Evolutionary conservation across 2,329 filamentous ascomycete genomes (phyloP).

Genomic region (Hymenoscyphus albidus): DNA sequence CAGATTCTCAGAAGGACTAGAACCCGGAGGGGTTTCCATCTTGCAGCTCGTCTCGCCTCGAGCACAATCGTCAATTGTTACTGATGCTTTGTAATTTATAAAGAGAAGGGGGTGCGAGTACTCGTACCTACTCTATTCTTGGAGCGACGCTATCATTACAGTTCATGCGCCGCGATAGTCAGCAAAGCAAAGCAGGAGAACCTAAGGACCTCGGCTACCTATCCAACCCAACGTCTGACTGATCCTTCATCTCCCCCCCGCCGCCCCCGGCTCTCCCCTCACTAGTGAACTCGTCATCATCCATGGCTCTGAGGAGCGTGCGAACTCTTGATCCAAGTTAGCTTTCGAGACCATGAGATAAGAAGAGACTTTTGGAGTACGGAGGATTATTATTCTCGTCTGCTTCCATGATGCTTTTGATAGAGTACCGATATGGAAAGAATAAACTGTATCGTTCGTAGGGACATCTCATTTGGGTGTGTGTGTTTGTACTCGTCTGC

Average conservation of each 20-base stretch:
- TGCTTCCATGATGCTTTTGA: not conserved
- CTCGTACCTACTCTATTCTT: not conserved
- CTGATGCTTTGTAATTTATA: not conserved
- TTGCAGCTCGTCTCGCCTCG: not conserved
- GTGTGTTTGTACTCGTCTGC: not conserved
- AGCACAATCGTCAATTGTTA: not conserved
- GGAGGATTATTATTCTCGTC: too few species aligned
- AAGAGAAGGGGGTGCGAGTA: not conserved
- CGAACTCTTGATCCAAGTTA: not conserved
- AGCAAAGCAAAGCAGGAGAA: not conserved
- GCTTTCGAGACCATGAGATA: not conserved
- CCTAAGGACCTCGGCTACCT: not conserved
- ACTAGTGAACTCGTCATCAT: not conserved
- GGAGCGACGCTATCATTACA: not conserved
- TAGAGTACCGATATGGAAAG: not conserved
- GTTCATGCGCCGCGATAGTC: not conserved
- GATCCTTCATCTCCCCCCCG: not conserved
- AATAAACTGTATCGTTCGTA: not conserved
- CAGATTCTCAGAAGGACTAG: not conserved
- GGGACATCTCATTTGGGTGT: not conserved
- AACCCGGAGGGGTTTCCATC: not conserved
- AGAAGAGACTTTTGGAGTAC: not conserved
- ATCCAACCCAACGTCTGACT: not conserved
- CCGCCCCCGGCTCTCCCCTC: not conserved
- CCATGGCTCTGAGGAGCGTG: not conserved